Base-by-base conservation (phyloP, 306 rosid species). In the Benincasa hispida region DNA sequence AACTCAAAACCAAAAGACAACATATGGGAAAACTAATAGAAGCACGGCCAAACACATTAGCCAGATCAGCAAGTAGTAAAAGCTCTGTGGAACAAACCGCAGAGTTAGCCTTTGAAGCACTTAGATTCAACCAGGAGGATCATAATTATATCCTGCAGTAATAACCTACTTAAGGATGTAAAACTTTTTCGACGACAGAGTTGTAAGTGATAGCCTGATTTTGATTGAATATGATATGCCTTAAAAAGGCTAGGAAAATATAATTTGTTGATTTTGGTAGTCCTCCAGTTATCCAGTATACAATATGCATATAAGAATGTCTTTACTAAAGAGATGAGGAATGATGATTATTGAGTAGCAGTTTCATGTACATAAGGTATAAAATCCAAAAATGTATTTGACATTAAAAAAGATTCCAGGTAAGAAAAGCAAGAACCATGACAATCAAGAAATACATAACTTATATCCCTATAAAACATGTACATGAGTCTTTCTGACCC, bases 391-490 rank as follows among this genome's bases (percentile, higher is more conserved):
- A 42, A 47, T 45, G 54, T 72, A 72, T 68, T 68, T 22, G 37
- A 70, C 76, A 47, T 42, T 42, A 70, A 25, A 72, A 27, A 47
- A 72, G 41, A 24, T 42, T 42, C 37, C 56, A 69, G 56, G 37
- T 42, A 45, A 25, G 10, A 69, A 25, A 45, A 7, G 35, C 56
- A 69, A 37, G 56, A 69, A 25, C 75, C 76, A 72, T 72, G 58
- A 30, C 76, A 51, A 72, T 51, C 41, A 37, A 51, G 76, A 72
- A 50, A 72, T 72, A 50, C 45, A 72, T 72, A 72, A 72, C 34
- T 51, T 72, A 27, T 51, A 50, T 61, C 76, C 76, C 76, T 72
- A 72, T 50, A 28, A 50, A 50, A 72, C 76, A 72, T 72, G 76
- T 72, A 72, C 60, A 48, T 3, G 27, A 72, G 76, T 72, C 41